Conservation (phyloP, 1,284 basidiomycete genomes). For the Cutaneotrichosporon mucoides region DNA sequence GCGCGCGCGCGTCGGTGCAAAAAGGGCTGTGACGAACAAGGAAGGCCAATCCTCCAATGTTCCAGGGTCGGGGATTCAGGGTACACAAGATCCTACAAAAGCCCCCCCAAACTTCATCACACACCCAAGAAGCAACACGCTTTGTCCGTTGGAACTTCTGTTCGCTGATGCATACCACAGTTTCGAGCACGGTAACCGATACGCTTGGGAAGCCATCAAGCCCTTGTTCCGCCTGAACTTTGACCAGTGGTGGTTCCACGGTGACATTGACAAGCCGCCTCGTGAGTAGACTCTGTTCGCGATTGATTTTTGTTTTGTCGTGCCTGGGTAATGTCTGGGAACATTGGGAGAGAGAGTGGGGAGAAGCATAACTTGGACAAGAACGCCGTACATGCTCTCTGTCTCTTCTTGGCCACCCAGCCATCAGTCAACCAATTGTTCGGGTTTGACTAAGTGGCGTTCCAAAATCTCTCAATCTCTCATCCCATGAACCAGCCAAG, state of each 20-base stretch:
- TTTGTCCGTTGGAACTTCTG: no score
- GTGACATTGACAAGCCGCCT: slow-evolving; percentile 39
- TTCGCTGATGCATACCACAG: neutral
- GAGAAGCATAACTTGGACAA: neutral
- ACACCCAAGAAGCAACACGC: neutral
- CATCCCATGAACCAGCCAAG: no score
- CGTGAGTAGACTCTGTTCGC: slow-evolving; percentile 1
- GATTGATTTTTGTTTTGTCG: no score
- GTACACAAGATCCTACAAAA: no score
- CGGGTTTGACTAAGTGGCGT: no score
- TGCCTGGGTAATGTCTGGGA: no score
- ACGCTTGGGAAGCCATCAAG: slow-evolving; percentile 1
- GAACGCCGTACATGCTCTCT: neutral
- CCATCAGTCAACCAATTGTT: neutral
- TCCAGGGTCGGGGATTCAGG: no score
- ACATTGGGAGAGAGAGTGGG: neutral
- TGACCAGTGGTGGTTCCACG: slow-evolving; percentile 64
- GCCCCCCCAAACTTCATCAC: neutral
- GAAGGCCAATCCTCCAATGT: no score
- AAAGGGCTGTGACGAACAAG: no score
- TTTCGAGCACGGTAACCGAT: neutral
- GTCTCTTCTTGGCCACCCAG: neutral
- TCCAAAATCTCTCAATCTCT: no score
- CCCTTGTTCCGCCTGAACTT: slow-evolving; percentile 30
- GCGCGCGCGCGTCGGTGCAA: neutral